Percentiles rank a stretch among this genome's conserved stretches.
Conservation (phyloP, 805 yeast species). For the Wickerhamiella australiensis region DNA sequence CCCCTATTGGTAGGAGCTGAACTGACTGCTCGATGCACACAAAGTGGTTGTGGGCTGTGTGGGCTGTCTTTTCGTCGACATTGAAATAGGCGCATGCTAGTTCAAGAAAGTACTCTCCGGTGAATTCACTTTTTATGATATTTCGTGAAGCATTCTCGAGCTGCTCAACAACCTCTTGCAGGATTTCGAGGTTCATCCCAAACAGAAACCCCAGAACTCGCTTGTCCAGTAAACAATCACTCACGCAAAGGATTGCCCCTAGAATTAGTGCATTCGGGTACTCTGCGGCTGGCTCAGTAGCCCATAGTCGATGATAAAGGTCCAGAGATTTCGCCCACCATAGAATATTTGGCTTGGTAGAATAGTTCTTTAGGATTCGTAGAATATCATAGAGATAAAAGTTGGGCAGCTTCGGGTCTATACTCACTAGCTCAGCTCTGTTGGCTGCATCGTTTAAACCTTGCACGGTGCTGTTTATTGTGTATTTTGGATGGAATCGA, state of each 20-base stretch:
- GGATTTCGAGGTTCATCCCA: background rate
- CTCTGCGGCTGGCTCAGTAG: background rate
- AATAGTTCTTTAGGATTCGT: background rate
- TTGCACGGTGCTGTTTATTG: background rate
- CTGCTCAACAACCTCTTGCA: background rate
- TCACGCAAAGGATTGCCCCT: background rate
- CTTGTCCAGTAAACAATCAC: background rate
- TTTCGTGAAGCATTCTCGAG: background rate
- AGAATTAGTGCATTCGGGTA: background rate
- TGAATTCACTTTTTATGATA: too few relatives aligned
- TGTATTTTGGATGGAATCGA: background rate
- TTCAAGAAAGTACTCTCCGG: background rate
- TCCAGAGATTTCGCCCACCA: background rate
- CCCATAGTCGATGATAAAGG: constrained; percentile 4
- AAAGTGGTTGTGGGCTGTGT: background rate
- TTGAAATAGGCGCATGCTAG: background rate
- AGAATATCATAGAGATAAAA: background rate
- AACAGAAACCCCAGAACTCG: background rate
- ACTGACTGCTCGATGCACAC: background rate
- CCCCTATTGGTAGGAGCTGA: background rate
- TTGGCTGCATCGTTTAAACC: background rate
- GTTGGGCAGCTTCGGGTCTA: background rate
- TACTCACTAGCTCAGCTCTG: constrained; percentile 1
- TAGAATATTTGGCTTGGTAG: background rate
- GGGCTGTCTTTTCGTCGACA: background rate